Evolutionary conservation across 1,284 basidiomycete genomes (phyloP), one percentile per base, ranked within the genome.

Genomic region (Phylloboletellus chloephorus): DNA sequence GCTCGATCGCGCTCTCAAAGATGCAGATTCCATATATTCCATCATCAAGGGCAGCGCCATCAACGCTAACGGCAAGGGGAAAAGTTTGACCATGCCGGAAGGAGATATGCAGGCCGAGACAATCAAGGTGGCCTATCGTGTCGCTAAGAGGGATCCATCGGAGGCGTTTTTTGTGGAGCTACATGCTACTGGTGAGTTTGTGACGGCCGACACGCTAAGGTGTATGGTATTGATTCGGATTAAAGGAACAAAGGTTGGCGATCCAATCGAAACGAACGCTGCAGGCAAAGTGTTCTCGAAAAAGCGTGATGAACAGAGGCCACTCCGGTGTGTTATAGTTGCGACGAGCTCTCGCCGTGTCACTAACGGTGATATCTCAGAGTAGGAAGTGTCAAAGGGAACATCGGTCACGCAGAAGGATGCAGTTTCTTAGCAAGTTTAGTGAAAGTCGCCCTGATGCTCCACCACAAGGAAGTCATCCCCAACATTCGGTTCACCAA

Each of bases 181-280:
- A 8, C 74, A 76, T 47, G 71, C 69, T 1, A 75, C 74, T 12
- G 74, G 56, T 56, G 20, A 25, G 48, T 41, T 23, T 5, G 28
- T 0, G 7, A 6, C 16, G 17, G n/a, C 7, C n/a, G 3, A n/a
- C 15, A 24, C 5, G 17, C 6, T 16, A 24, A 6, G n/a, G 7
- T 13, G 9, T 3, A 10, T 13, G 31, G 11, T 31, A 29, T 15
- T 51, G 37, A 55, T 39, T 15, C 4, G 12, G 3, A 30, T 29
- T 28, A 9, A 33, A 54, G 52, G 52, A 28, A 74, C 73, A 2
- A 63, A 67, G n/a, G 56, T 56, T 10, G 74, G 74, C 1, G 74
- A 77, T 49, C 73, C 71, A 1, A 68, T 64, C 0, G 74, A 76
- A 51, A 67, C 67, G 3, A 75, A 75, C 41, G 69, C 67, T 59